Evolutionary conservation across 108 stramenopile species (phyloP).

Genomic region (Nitzschia sp.): DNA sequence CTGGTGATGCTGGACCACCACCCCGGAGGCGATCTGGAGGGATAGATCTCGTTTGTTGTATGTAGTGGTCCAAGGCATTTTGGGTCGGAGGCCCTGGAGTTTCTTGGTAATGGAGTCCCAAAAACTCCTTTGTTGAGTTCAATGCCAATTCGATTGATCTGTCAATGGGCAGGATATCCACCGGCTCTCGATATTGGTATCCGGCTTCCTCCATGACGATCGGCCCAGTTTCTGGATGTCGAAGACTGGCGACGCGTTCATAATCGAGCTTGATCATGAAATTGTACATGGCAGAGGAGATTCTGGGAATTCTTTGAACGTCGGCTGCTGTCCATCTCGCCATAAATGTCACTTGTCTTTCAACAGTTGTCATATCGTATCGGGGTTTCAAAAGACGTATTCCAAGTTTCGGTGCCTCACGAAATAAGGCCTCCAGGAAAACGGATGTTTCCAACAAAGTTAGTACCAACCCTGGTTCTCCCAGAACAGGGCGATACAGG

Average conservation of each 20-base stretch:
- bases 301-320: constrained; percentile 6
- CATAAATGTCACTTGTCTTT: constrained; percentile 1
- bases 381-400: constrained; percentile 35
- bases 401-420: constrained; percentile 17
- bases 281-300: not conserved
- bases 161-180: constrained; percentile 25
- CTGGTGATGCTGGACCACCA: not conserved
- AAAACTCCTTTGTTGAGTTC: not conserved
- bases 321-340: constrained; percentile 1
- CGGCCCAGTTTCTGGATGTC: constrained; percentile 26
- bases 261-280: constrained; percentile 18
- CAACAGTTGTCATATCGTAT: constrained; percentile 14
- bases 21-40: not conserved
- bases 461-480: constrained; percentile 18
- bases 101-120: not conserved
- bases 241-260: constrained; percentile 1
- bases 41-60: too few species aligned
- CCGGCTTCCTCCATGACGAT: constrained; percentile 11
- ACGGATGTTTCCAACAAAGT: constrained; percentile 31
- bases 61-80: not conserved
- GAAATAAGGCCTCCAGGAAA: constrained; percentile 12
- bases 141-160: constrained; percentile 11
- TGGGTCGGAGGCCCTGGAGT: not conserved
- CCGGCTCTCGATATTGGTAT: constrained; percentile 18
- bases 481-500: constrained; percentile 16